Evolutionary conservation across 2,329 filamentous ascomycete species (phyloP), one percentile per base, ranked within the genome.

Genomic region (Aquanectria penicillioides): DNA sequence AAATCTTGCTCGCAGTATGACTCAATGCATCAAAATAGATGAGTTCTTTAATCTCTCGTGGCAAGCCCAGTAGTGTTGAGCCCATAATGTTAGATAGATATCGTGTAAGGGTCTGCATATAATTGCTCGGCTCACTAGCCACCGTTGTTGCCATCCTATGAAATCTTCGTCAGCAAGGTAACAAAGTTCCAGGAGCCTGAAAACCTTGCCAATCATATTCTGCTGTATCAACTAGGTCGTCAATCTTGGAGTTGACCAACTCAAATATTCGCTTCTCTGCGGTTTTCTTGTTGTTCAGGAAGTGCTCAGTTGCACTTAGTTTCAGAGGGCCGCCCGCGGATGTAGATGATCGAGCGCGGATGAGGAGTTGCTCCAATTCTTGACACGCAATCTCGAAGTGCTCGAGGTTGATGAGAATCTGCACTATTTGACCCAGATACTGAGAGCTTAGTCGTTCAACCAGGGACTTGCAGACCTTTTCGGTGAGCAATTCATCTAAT

Each of bases 191-290:
- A 13, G 3, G 40, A 36, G 13, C 37, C 7, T 11, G 6, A 5
- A 51, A 20, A 25, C 63, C 78, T 52, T 77, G 88, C 90, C 95
- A 99, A 74, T 98, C 93, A 73, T 99, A 99, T 77, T 99, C 95
- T 26, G 95, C 94, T 0, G 94, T 98, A 69, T 97, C 94, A 52
- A 99, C 91, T 10, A 99, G 85, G 73, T 99, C 95, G 71, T 98
- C 94, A 69, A 99, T 98, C 80, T 99, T 99, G 56, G 92, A 96
- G 78, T 99, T 98, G 63, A 99, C 95, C 0, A 99, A 85, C 77
- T 99, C 96, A 72, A 99, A 99, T 57, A 99, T 98, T 28, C 96
- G 90, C 78, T 97, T 97, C 73, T 97, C 94, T 0, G 95, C 95
- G 2, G 91, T 93, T 79, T 98, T 97, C 78, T 97, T 97, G 73